Evolutionary conservation across 768 basidiomycete genomes (phyloP), one percentile per base, ranked within the genome.

Genomic region (Boletellus sp.): DNA sequence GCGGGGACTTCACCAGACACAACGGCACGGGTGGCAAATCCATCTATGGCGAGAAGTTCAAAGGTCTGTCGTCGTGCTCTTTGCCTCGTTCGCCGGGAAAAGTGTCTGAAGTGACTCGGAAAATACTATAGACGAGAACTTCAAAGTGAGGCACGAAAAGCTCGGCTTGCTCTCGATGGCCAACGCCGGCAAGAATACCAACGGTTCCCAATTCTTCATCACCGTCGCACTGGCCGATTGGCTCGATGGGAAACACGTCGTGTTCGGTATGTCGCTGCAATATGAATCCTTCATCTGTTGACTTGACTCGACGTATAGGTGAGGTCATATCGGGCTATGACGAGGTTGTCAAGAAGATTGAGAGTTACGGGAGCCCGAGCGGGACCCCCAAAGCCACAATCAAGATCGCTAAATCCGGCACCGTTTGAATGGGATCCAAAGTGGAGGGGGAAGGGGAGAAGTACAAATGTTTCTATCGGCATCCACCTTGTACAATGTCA

Each of bases 141-240:
- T 90, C 69, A 59, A 73, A 55, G 63, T 83, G 52, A 84, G 81
- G 70, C 94, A 96, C 76, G 76, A 69, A 51, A 85, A 84, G 62
- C 77, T 75, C 20, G 81, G 81, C 45, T 64, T 85, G 41, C 73
- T 89, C 35, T 86, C 85, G 45, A 88, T 88, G 84, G 90, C 90
- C 20, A 93, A 94, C 62, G 79, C 84, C 6, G 86, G 85, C 28
- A 71, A 69, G 64, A 83, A 91, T 74, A 94, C 92, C 56, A 94
- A 94, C 63, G 91, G 88, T 13, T 88, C 80, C 16, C 87, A 92
- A 68, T 94, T 94, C 80, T 94, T 95, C 78, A 83, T 94, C 74
- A 91, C 88, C 55, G 94, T 90, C 35, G 84, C 83, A 48, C 69
- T 72, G 31, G 88, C 88, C 3, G 70, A 74, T 33, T 91, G 88